These are phyloP conservation scores for Vitis rupestris DNA, from an alignment of 164 flowering plant genomes.

Conservation along the genomic window DNA sequence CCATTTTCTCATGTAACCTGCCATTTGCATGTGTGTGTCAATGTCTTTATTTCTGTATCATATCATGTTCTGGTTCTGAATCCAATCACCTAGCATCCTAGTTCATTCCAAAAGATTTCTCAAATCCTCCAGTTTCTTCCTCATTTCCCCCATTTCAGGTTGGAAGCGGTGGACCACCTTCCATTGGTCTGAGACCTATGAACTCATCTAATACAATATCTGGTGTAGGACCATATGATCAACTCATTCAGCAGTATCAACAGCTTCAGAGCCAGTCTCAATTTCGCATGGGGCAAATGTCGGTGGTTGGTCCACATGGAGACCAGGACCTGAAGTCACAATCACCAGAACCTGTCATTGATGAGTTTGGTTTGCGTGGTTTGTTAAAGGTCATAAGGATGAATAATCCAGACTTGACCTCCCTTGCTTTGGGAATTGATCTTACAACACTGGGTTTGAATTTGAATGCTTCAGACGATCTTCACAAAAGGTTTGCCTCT, in stretches of 20 bases:
- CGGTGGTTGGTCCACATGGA: slow-evolving; percentile 67
- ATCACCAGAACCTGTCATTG: slow-evolving; percentile 62
- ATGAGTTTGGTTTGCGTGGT: slow-evolving; percentile 85
- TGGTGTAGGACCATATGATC: slow-evolving; percentile 79
- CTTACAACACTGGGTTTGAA: slow-evolving; percentile 88
- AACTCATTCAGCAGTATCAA: slow-evolving; percentile 81
- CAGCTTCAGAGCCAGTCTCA: slow-evolving; percentile 82
- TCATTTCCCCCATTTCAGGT: slow-evolving; percentile 11
- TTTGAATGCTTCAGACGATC: slow-evolving; percentile 77
- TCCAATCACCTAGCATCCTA: neutral
- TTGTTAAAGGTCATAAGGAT: slow-evolving; percentile 77
- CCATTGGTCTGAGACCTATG: slow-evolving; percentile 77
- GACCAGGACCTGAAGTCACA: slow-evolving; percentile 77
- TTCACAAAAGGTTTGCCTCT: slow-evolving; percentile 87
- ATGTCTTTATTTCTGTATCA: no score
- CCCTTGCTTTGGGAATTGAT: slow-evolving; percentile 94
- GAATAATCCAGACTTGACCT: slow-evolving; percentile 83
- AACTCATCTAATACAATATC: slow-evolving; percentile 60
- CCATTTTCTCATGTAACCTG: slow-evolving; percentile 70
- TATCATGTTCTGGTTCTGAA: no score
- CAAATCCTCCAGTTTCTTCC: neutral
- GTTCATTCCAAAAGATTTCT: neutral
- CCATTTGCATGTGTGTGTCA: slow-evolving; percentile 62
- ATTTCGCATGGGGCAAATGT: slow-evolving; percentile 76
- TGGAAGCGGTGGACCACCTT: slow-evolving; percentile 72